Evolutionary conservation across 345 rosid genomes (phyloP).

Genomic region (thale cress (Arabidopsis thaliana)): DNA sequence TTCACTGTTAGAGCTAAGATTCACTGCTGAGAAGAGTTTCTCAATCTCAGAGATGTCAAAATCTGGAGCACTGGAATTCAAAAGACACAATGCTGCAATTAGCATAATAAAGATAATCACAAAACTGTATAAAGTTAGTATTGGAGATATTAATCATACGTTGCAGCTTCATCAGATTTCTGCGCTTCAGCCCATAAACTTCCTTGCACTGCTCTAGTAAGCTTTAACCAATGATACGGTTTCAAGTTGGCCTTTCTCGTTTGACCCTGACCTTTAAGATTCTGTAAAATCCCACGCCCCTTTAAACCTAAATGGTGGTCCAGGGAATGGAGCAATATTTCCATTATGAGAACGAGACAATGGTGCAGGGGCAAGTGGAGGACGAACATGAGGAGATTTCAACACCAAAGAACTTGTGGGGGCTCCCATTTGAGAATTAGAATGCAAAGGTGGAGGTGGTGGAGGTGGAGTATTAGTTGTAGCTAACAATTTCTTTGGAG

Average conservation of each 20-base stretch:
- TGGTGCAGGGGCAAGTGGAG: constrained; percentile 60
- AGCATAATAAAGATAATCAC: constrained; percentile 24
- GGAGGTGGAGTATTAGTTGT: constrained; percentile 54
- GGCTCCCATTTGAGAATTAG: constrained; percentile 43
- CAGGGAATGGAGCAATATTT: constrained; percentile 69
- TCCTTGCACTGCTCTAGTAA: constrained; percentile 86
- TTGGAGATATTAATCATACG: constrained; percentile 48
- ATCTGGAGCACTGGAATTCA: constrained; percentile 70
- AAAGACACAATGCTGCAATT: constrained; percentile 18
- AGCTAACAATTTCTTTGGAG: constrained; percentile 40
- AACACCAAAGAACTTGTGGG: constrained; percentile 38
- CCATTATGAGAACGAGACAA: constrained; percentile 52
- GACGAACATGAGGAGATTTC: constrained; percentile 58
- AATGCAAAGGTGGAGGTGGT: constrained; percentile 52
- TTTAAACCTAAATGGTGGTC: constrained; percentile 64
- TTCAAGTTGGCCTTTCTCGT: constrained; percentile 68
- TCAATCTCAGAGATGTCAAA: constrained; percentile 83
- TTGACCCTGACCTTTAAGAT: constrained; percentile 57
- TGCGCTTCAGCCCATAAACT: constrained; percentile 90
- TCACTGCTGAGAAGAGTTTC: constrained; percentile 72
- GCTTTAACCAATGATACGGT: constrained; percentile 90
- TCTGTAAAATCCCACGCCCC: constrained; percentile 59
- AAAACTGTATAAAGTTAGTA: constrained; percentile 19
- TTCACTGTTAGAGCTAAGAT: constrained; percentile 54
- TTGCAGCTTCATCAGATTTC: constrained; percentile 72